Evolutionary conservation across 2,329 filamentous ascomycete genomes (phyloP).

Genomic region (Exserohilum turcica): DNA sequence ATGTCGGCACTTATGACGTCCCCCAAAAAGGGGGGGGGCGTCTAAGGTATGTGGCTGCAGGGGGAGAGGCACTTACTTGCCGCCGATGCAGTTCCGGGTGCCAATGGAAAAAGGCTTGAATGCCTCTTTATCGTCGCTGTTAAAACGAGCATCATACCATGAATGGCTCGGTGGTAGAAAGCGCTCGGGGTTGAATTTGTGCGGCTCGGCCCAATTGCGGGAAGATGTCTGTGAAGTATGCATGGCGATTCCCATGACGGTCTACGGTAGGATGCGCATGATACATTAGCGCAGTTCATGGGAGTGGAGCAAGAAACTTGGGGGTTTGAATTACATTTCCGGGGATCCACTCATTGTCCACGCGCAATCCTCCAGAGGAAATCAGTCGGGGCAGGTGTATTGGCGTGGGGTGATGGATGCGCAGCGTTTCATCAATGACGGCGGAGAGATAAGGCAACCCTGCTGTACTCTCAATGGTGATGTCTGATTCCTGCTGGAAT

Average conservation of each 20-base stretch:
- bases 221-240: constrained; percentile 5
- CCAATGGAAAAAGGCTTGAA: constrained; percentile 13
- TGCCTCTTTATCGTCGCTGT: constrained; percentile 7
- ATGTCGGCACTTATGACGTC: not conserved
- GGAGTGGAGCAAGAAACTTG: not conserved
- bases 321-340: not conserved
- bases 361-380: not conserved
- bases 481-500: constrained; percentile 7
- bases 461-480: constrained; percentile 4
- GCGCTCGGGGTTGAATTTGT: constrained; percentile 7
- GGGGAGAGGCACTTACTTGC: constrained; percentile 4
- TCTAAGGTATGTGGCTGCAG: too few species aligned
- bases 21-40: too few species aligned
- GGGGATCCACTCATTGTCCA: constrained; percentile 6
- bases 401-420: constrained; percentile 9
- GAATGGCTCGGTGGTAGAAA: not conserved
- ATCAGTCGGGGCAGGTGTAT: constrained; percentile 9
- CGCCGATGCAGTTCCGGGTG: constrained; percentile 10
- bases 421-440: constrained; percentile 9
- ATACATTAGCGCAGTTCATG: not conserved
- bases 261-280: not conserved
- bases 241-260: constrained; percentile 3
- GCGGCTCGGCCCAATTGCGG: constrained; percentile 6
- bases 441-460: constrained; percentile 7
- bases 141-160: not conserved